Base-by-base conservation (phyloP, 768 basidiomycete species). In the Boletus pseudo-olivaceus region DNA sequence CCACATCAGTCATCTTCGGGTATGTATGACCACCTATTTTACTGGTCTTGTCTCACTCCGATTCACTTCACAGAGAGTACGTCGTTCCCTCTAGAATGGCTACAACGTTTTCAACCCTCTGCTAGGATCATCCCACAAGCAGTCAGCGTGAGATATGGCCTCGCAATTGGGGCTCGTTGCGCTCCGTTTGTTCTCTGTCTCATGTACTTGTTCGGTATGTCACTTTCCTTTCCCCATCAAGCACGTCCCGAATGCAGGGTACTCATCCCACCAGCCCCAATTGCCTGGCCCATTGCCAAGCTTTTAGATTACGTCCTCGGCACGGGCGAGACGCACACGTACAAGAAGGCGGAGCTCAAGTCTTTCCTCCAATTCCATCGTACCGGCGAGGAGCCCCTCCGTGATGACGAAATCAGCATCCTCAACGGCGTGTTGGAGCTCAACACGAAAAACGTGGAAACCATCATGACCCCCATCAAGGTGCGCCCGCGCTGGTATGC, bases 281-380 rank as follows among this genome's bases (percentile, higher is more conserved):
- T 95, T 56, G 91, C 93, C 0, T 94, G 78, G 71, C 82, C 82
- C 2, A 79, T 79, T 45, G 81, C 82, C 19, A 85, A 80, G 56
- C 70, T 98, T 0, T 83, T 99, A 32, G 96, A 98, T 67, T 75
- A 72, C 45, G 81, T 87, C 3, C 82, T 98, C 2, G 96, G 96
- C 20, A 76, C 75, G 3, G 78, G 85, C 60, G 89, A 90, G 60
- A 76, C 75, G 0, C 77, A 82, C 39, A 89, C 87, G 0, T 93
- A 93, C 73, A 91, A 90, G 63, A 92, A 92, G 67, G 88, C 88
- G 0, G 84, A 87, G 54, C 77, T 88, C 39, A 87, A 86, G 59
- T 85, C 85, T 0, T 91, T 93, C 72, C 76, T 92, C 12, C 84
- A 86, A 50, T 90, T 91, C 66, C 88, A 91, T 62, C 81, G 87